Percentiles rank a stretch among this genome's conserved stretches.
These are phyloP conservation scores for Nannizziopsis arthrosporioides DNA, from an alignment of 2,329 filamentous ascomycete species.

Conservation along the genomic window DNA sequence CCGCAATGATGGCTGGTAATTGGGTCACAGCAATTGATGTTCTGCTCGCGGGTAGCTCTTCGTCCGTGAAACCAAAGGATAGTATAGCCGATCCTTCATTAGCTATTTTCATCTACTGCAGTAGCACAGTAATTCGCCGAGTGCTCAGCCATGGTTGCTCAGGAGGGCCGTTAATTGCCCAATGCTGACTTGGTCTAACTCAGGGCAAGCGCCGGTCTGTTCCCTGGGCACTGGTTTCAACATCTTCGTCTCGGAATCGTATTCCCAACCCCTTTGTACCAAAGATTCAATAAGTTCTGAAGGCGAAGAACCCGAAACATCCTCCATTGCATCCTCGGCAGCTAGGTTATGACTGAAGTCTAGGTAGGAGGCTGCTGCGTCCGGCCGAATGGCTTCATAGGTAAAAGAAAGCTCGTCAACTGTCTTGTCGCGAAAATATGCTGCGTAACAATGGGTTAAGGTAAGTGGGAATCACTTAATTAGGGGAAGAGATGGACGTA, in stretches of 20 bases:
- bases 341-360: slow-evolving; percentile 22
- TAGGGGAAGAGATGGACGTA: slow-evolving; percentile 16
- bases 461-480: neutral
- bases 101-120: too few species aligned
- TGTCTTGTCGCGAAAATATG: slow-evolving; percentile 30
- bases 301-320: slow-evolving; percentile 20
- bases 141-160: slow-evolving; percentile 20
- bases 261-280: slow-evolving; percentile 29
- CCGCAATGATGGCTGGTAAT: too few species aligned
- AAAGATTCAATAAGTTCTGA: slow-evolving; percentile 24
- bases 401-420: slow-evolving; percentile 29
- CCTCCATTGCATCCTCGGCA: slow-evolving; percentile 13
- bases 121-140: too few species aligned
- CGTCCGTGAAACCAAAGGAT: too few species aligned
- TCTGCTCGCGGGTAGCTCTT: too few species aligned
- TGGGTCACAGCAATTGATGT: too few species aligned
- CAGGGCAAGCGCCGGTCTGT: neutral
- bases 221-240: slow-evolving; percentile 20
- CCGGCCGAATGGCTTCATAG: slow-evolving; percentile 31
- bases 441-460: slow-evolving; percentile 16
- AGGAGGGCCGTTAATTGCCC: slow-evolving; percentile 26
- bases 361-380: slow-evolving; percentile 27
- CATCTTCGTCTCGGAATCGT: slow-evolving; percentile 26
- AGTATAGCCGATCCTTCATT: too few species aligned
- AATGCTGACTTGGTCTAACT: slow-evolving; percentile 21